Evolutionary conservation across 371 early-diverging fungal species (phyloP), one percentile per base, ranked within the genome.

Genomic region (Smittium mucronatum): DNA sequence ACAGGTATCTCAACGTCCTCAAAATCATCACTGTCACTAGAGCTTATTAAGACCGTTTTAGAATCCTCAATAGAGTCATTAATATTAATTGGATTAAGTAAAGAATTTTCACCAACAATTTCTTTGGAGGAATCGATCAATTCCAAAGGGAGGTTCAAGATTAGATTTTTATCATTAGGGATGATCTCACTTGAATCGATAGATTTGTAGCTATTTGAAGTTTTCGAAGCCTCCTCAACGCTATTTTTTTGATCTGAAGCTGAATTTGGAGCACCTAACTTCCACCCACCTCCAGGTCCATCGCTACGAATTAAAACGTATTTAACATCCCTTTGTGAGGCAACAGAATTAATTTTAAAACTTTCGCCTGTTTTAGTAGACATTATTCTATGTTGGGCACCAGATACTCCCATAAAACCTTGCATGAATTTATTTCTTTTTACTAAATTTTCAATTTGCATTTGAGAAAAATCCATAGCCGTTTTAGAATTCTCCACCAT

Each of bases 391-490:
- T 80, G 79, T 21, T 79, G 78, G 0, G 80, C 75, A 5, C 84
- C 84, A 26, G 83, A 86, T 70, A 89, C 86, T 29, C 84, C 78
- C 36, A 90, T 76, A 47, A 88, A 74, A 67, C 88, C 84, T 73
- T 94, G 91, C 0, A 91, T 95, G 74, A 95, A 82, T n/a, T 81
- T 82, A 73, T 94, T 94, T 33, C 98, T 80, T 67, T 87, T 85
- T 35, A 92, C 85, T 21, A 96, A 81, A 33, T 88, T 81, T 26
- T 90, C 81, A 70, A 98, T 93, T 75, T 98, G 98, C 58, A 89
- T 81, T 66, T 88, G 84, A 58, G 93, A 92, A 75, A 98, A 98
- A 69, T 94, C 96, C 61, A 89, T 71, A 0, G 93, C 87, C 0
- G 86, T 89, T 29, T 81, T 72, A 8, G 91, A 84, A 2, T 81